A percentile compares a stretch with the other conserved stretches of the same genome.
Conservation (phyloP, 495 filamentous ascomycete species). For the Poronia punctata region DNA sequence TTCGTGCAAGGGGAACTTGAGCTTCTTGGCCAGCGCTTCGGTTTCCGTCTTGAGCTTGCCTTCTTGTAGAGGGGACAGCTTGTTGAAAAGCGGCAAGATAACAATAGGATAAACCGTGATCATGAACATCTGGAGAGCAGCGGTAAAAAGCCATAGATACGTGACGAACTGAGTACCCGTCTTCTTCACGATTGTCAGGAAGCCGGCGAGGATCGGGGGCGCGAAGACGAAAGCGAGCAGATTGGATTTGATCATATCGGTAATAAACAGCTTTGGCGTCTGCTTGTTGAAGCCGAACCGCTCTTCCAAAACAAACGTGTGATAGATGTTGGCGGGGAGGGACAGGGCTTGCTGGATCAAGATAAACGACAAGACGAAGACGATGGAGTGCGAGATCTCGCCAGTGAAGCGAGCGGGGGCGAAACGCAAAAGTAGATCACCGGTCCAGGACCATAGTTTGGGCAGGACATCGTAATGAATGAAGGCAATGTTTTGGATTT, state of each 20-base stretch:
- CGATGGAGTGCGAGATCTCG: constrained; percentile 86
- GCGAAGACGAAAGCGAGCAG: constrained; percentile 70
- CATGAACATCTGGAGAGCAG: constrained; percentile 81
- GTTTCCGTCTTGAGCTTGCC: constrained; percentile 82
- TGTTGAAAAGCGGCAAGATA: constrained; percentile 96
- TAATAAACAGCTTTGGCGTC: constrained; percentile 79
- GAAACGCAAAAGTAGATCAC: constrained; percentile 63
- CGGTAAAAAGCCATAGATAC: constrained; percentile 90
- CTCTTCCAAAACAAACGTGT: constrained; percentile 92
- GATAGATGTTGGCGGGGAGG: constrained; percentile 80
- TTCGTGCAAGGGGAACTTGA: constrained; percentile 86
- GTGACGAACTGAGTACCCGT: constrained; percentile 93
- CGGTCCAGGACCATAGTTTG: constrained; percentile 79
- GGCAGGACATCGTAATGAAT: constrained; percentile 87
- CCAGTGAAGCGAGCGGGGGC: constrained; percentile 73
- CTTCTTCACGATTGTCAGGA: constrained; percentile 84
- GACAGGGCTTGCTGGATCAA: constrained; percentile 68
- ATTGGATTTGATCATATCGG: constrained; percentile 88
- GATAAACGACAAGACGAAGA: constrained; percentile 86
- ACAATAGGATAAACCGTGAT: constrained; percentile 94
- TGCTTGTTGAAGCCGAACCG: constrained; percentile 99
- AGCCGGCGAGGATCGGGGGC: constrained; percentile 79
- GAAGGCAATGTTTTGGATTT: constrained; percentile 77
- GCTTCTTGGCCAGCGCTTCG: constrained; percentile 71
- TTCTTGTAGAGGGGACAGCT: constrained; percentile 84